Evolutionary conservation across 2,329 filamentous ascomycete species (phyloP), one percentile per base, ranked within the genome.

Genomic region (Ascochyta lentis): DNA sequence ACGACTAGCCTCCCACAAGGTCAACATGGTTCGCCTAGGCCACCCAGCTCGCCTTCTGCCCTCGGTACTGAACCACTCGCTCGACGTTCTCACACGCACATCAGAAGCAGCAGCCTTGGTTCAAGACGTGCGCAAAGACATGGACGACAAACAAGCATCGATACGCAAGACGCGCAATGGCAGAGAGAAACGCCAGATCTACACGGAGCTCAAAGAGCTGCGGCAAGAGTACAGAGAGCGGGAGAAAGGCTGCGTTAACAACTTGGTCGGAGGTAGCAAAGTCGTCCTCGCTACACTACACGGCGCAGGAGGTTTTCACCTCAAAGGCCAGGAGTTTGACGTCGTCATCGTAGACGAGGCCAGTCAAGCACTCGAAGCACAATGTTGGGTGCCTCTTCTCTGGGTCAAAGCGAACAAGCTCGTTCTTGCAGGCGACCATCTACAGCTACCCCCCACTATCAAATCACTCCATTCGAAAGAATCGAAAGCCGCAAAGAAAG

Each of bases 281-380:
- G 93, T 98, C 26, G 92, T 98, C 4, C 84, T 98, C 15, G 90
- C 93, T 0, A 99, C 95, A 2, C 81, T 99, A 40, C 95, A 99
- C 74, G 95, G 95, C 3, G 89, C 94, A 1, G 95, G 95, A 8
- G 90, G 93, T 0, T 89, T 87, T 65, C 92, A 97, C 76, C 79
- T 96, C 29, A 88, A 86, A 58, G 84, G 88, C 58, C 87, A 96
- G 69, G 79, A 85, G 48, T 99, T 99, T 62, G 95, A 99, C 74
- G 90, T 96, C 4, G 91, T 99, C 26, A 88, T 99, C 58, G 92
- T 99, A 53, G 95, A 99, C 69, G 95, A 99, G 78, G 95, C 93
- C 4, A 96, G 91, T 72, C 95, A 99, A 74, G 95, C 95, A 2
- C 81, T 98, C 9, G 95, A 99, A 77, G 93, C 95, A 0, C 94